A percentile compares a stretch with the other conserved stretches of the same genome.
phyloP scores from a whole-genome alignment of 257 asterid species.

The Solanum etuberosum region DNA sequence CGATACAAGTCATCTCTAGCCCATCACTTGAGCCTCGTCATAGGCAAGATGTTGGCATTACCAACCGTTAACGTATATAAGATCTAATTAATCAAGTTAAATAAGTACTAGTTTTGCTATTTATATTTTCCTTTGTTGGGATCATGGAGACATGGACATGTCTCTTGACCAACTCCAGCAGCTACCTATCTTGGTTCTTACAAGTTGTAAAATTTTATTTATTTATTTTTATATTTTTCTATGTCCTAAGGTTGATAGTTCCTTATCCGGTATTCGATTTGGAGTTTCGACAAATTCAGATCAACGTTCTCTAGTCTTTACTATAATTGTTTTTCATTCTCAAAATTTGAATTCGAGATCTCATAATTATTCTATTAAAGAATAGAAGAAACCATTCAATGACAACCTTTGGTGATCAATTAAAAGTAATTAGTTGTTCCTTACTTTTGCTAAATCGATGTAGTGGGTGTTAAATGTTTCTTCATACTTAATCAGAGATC shows the following conservation, averaged over 20 bases:
- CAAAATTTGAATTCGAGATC: too few relatives aligned
- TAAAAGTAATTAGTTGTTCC: too few relatives aligned
- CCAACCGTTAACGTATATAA: not conserved
- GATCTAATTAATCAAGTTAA: not conserved
- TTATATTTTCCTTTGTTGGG: not conserved
- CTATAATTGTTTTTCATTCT: too few relatives aligned
- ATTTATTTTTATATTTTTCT: not conserved
- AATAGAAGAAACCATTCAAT: too few relatives aligned
- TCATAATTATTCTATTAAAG: too few relatives aligned
- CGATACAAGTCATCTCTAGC: not conserved
- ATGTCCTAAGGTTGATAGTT: too few relatives aligned
- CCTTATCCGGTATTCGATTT: accelerated
- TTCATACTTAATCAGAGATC: too few relatives aligned
- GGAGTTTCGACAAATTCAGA: too few relatives aligned
- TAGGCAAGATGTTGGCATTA: not conserved
- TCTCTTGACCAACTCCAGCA: not conserved
- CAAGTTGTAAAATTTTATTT: not conserved
- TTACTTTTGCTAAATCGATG: too few relatives aligned
- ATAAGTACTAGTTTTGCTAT: not conserved
- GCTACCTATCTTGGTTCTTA: not conserved
- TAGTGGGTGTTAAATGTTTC: too few relatives aligned
- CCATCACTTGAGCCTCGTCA: not conserved
- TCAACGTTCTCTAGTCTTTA: too few relatives aligned
- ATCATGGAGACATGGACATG: not conserved
- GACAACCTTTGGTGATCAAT: too few relatives aligned